Evolutionary conservation across 495 filamentous ascomycete genomes (phyloP), one percentile per base, ranked within the genome.

Genomic region (Bacidia rubella): DNA sequence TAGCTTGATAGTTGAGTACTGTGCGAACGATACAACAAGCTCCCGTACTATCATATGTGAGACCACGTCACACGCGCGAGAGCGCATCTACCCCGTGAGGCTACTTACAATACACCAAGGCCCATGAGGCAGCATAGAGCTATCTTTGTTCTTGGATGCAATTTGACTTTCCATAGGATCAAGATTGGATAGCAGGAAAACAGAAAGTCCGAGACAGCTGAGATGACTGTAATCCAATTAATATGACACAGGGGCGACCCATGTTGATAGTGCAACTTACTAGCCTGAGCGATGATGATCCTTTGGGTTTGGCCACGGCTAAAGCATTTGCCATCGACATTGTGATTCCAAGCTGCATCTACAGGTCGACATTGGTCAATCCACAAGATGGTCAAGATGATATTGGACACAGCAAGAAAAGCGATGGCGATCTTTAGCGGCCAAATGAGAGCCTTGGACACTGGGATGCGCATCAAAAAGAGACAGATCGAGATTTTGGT

Each of bases 41-140:
- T 19, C 39, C 52, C 10, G 52, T 54, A 9, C 52, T 54, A 19
- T 17, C 4, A 0, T n/a, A 17, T 10, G n/a, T 35, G 26, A n/a
- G 47, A 38, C 7, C 25, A 38, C 17, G 12, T 15, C 19, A n/a
- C 19, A 38, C 19, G 12, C 2, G 21, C 15, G 17, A 22, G 2
- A 39, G 2, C 11, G 26, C 17, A 5, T 5, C 7, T 7, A 35
- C 7, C 15, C 15, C 29, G 15, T 35, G 29, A 7, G 7, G 15
- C 29, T 7, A 35, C 57, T 39, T 32, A 60, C 68, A 71, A 60
- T 3, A 69, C n/a, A 43, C 66, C 63, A 23, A 68, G 64, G 11
- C 65, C 62, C 68, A 71, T 68, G 4, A 68, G 47, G 10, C 63
- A 49, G 47, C 64, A 68, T 2, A 71, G 45, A 10, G 64, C 62